A percentile compares a stretch with the other conserved stretches of the same genome.
phyloP scores from a whole-genome alignment of 495 filamentous ascomycete genomes.

The Trichoderma reesei region DNA sequence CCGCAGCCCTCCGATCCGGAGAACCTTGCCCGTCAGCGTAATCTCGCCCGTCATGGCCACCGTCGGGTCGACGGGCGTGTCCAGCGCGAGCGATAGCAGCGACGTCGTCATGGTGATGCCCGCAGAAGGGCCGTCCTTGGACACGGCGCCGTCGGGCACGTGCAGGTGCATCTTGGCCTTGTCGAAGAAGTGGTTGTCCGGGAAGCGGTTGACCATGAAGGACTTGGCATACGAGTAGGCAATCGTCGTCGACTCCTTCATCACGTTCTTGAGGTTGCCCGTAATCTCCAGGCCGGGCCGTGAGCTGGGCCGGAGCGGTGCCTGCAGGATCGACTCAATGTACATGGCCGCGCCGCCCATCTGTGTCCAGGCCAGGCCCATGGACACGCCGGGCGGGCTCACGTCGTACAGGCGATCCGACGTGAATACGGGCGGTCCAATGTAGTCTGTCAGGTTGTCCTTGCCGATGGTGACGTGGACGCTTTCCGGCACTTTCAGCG shows the following conservation, averaged over 20 bases:
- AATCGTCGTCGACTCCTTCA: conserved; percentile 93
- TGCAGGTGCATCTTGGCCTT: conserved; percentile 93
- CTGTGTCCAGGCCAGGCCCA: conserved; percentile 98
- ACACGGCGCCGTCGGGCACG: conserved; percentile 93
- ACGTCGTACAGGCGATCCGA: conserved; percentile 91
- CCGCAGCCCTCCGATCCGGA: conserved; percentile 88
- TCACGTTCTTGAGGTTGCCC: conserved; percentile 89
- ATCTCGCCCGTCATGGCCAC: conserved; percentile 98
- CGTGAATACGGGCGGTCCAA: conserved; percentile 91
- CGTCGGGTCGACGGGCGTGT: conserved; percentile 67
- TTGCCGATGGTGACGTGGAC: conserved; percentile 84
- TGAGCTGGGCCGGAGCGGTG: conserved; percentile 57
- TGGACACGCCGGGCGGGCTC: conserved; percentile 93
- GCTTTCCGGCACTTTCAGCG: conserved; percentile 74
- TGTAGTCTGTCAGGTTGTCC: conserved; percentile 93
- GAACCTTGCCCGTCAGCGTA: conserved; percentile 93
- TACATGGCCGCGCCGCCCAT: conserved; percentile 96
- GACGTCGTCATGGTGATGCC: conserved; percentile 97
- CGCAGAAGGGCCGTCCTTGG: conserved; percentile 91
- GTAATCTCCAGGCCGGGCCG: conserved; percentile 78
- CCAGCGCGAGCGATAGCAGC: conserved; percentile 72
- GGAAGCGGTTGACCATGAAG: conserved; percentile 69
- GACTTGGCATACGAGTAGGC: conserved; percentile 96
- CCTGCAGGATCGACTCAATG: conserved; percentile 92
- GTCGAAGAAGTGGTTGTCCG: conserved; percentile 90